Percentiles rank a stretch among this genome's conserved stretches.
phyloP scores from a whole-genome alignment of 768 basidiomycete species.

The Mycena albidolilacea region DNA sequence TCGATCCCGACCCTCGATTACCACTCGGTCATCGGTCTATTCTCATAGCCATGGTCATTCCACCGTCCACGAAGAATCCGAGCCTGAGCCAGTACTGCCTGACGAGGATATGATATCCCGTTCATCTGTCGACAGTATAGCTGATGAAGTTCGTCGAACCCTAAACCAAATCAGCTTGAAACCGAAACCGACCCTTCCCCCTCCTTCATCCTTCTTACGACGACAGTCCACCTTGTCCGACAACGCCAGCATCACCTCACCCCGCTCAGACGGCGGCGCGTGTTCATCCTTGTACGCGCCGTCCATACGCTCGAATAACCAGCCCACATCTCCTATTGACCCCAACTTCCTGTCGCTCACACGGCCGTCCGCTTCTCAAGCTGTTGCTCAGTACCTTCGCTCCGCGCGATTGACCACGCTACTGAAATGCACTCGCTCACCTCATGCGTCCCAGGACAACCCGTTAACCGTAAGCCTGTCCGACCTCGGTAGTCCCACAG shows the following conservation, averaged over 20 bases:
- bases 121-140: slow-evolving; percentile 92
- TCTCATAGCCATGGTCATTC: slow-evolving; percentile 63
- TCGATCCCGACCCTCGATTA: slow-evolving; percentile 62
- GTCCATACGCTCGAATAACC: slow-evolving; percentile 62
- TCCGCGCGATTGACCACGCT: slow-evolving; percentile 90
- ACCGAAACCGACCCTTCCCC: slow-evolving; percentile 48
- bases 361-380: slow-evolving; percentile 71
- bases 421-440: slow-evolving; percentile 82
- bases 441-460: slow-evolving; percentile 81
- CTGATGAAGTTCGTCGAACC: slow-evolving; percentile 84
- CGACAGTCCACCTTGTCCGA: slow-evolving; percentile 72
- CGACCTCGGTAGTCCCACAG: slow-evolving; percentile 89
- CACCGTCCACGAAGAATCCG: slow-evolving; percentile 68
- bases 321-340: slow-evolving; percentile 65
- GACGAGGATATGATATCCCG: slow-evolving; percentile 79
- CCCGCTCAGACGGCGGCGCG: slow-evolving; percentile 68
- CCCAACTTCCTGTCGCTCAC: slow-evolving; percentile 56
- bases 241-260: slow-evolving; percentile 67
- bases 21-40: slow-evolving; percentile 62
- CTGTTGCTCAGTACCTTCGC: slow-evolving; percentile 88
- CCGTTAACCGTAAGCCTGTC: slow-evolving; percentile 92
- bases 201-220: slow-evolving; percentile 60
- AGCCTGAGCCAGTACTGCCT: slow-evolving; percentile 61
- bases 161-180: slow-evolving; percentile 68
- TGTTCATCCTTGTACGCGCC: slow-evolving; percentile 67